Evolutionary conservation across 371 early-diverging fungal genomes (phyloP).

Genomic region (Mucor saturninus): DNA sequence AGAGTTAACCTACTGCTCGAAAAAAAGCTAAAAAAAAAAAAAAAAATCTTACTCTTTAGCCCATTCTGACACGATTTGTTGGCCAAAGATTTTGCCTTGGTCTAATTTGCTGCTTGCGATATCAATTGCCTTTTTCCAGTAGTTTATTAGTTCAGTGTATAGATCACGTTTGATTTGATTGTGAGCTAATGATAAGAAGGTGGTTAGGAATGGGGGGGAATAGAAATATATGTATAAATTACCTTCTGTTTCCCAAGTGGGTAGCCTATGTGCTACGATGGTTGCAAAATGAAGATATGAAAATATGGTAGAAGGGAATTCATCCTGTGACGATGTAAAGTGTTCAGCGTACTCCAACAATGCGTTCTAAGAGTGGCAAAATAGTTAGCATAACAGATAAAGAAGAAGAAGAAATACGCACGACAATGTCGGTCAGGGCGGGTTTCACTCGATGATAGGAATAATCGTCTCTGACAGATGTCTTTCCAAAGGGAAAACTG

Average conservation of each 20-base stretch:
- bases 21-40: neutral
- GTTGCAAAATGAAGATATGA: constrained; percentile 76
- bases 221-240: neutral
- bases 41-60: constrained; percentile 57
- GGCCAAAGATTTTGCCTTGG: constrained; percentile 80
- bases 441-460: constrained; percentile 24
- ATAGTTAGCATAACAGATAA: too few relatives aligned
- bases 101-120: constrained; percentile 71
- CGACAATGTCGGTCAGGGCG: constrained; percentile 18
- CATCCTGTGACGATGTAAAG: constrained; percentile 67
- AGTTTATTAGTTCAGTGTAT: constrained; percentile 67
- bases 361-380: constrained; percentile 49
- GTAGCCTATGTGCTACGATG: constrained; percentile 70
- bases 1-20: neutral
- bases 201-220: too few relatives aligned
- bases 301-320: constrained; percentile 72
- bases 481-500: constrained; percentile 74
- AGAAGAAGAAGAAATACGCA: neutral
- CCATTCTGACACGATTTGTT: constrained; percentile 79
- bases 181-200: constrained; percentile 33
- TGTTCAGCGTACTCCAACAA: constrained; percentile 81
- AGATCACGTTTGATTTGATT: constrained; percentile 67
- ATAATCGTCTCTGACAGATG: constrained; percentile 19
- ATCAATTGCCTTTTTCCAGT: constrained; percentile 74
- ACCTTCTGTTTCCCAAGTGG: constrained; percentile 67